Percentiles rank a stretch among this genome's conserved stretches.
Evolutionary conservation across 2,329 filamentous ascomycete species (phyloP).

Genomic region (Diaporthe ampelina): DNA sequence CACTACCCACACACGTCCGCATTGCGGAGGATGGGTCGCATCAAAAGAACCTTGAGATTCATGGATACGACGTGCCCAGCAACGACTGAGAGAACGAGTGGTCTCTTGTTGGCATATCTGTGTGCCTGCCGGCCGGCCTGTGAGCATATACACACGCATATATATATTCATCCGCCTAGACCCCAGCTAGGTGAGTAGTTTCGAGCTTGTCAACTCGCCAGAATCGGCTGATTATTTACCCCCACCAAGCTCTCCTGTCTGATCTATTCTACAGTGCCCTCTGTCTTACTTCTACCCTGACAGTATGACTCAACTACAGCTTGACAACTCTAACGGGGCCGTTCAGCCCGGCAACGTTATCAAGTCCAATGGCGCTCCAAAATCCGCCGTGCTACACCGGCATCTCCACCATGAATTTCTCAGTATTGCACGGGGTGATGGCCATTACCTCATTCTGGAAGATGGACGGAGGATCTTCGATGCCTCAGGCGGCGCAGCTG

Average conservation of each 20-base stretch:
- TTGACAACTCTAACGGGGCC: conserved; percentile 2
- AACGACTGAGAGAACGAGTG: neutral
- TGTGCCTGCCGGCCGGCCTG: conserved; percentile 5
- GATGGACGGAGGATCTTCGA: conserved; percentile 60
- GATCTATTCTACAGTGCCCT: neutral
- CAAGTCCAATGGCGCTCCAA: conserved; percentile 1
- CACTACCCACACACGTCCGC: conserved; percentile 2
- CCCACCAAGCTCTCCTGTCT: neutral
- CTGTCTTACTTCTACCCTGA: neutral
- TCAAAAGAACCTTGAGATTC: neutral
- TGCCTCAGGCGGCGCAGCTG: conserved; percentile 61
- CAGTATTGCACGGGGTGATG: conserved; percentile 51
- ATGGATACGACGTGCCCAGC: conserved; percentile 1
- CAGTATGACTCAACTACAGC: conserved; percentile 21
- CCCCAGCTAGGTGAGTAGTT: neutral
- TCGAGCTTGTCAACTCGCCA: neutral
- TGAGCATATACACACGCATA: neutral
- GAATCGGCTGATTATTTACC: neutral
- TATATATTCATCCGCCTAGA: neutral
- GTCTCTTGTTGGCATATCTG: neutral
- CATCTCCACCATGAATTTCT: conserved; percentile 53
- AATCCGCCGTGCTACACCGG: conserved; percentile 56
- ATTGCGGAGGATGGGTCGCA: conserved; percentile 23
- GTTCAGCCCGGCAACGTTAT: neutral
- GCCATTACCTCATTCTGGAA: conserved; percentile 55